These are phyloP conservation scores for Alternaria gansuensis DNA, from an alignment of 2,329 filamentous ascomycete genomes.

Conservation along the genomic window DNA sequence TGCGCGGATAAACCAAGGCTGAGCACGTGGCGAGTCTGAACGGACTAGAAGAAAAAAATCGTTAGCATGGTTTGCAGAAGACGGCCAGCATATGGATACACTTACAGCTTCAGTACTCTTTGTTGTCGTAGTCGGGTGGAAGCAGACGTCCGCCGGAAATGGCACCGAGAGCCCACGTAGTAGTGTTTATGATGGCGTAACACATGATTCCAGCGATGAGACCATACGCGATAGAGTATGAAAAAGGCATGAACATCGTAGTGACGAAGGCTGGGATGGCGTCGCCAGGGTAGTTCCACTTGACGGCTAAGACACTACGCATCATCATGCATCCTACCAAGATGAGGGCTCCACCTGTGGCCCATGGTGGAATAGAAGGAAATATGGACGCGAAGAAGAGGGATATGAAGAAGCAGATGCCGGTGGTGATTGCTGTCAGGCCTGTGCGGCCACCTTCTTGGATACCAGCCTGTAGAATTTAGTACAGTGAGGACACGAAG, in stretches of 20 bases:
- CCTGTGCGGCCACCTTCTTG: conserved; percentile 86
- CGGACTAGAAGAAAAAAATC: conserved; percentile 20
- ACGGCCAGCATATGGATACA: neutral
- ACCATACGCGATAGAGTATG: conserved; percentile 87
- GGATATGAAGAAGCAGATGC: conserved; percentile 78
- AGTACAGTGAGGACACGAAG: neutral
- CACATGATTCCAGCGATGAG: conserved; percentile 81
- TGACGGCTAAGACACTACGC: conserved; percentile 79
- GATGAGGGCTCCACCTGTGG: conserved; percentile 85
- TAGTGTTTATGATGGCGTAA: conserved; percentile 77
- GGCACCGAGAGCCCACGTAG: conserved; percentile 60
- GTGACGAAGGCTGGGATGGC: conserved; percentile 85
- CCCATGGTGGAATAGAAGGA: conserved; percentile 87
- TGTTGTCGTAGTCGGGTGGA: conserved; percentile 41
- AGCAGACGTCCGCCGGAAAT: conserved; percentile 30
- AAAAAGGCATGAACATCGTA: conserved; percentile 87
- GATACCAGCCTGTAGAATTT: conserved; percentile 67
- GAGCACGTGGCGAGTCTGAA: conserved; percentile 33
- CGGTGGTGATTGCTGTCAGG: conserved; percentile 78
- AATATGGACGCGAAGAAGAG: conserved; percentile 93
- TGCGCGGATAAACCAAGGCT: conserved; percentile 41
- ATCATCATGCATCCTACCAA: conserved; percentile 89
- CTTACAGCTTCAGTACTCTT: conserved; percentile 45
- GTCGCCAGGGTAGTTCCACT: conserved; percentile 84
- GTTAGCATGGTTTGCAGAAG: conserved; percentile 14